Evolutionary conservation across 1,139 yeast species (phyloP).

Genomic region (Blastobotrys persicus): DNA sequence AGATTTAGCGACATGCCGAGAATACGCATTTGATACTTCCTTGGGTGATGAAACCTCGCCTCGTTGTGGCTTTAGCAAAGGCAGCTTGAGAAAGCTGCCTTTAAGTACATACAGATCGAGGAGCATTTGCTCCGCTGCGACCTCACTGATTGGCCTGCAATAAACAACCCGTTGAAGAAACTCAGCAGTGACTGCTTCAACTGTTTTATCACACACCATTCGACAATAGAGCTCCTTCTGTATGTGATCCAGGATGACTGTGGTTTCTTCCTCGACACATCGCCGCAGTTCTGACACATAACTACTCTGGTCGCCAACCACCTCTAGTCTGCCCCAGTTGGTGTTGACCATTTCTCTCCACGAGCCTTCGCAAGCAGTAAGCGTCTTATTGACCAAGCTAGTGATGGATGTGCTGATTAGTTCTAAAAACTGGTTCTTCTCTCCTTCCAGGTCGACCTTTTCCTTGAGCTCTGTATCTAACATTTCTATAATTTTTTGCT

Average conservation of each 20-base stretch:
- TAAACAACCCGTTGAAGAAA: slow-evolving; percentile 57
- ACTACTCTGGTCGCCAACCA: slow-evolving; percentile 65
- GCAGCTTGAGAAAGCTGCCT: slow-evolving; percentile 52
- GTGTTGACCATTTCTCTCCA: slow-evolving; percentile 86
- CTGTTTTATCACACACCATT: slow-evolving; percentile 71
- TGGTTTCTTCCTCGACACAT: slow-evolving; percentile 47
- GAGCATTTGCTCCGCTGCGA: slow-evolving; percentile 77
- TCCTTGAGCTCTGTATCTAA: slow-evolving; percentile 44
- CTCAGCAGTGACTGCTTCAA: slow-evolving; percentile 61
- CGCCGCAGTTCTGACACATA: slow-evolving; percentile 60
- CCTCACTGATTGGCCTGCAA: slow-evolving; percentile 62
- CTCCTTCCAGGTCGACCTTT: slow-evolving; percentile 50
- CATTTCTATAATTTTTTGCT: slow-evolving; percentile 56
- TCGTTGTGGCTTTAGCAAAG: slow-evolving; percentile 31
- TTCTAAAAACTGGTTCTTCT: slow-evolving; percentile 55
- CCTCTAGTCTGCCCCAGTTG: slow-evolving; percentile 65
- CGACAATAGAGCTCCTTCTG: slow-evolving; percentile 70
- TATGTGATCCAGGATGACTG: slow-evolving; percentile 55
- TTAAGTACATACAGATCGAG: slow-evolving; percentile 69
- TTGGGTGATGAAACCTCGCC: slow-evolving; percentile 33
- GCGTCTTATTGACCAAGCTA: slow-evolving; percentile 56
- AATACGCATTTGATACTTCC: slow-evolving; percentile 43
- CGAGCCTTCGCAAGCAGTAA: slow-evolving; percentile 59
- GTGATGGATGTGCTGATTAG: slow-evolving; percentile 60
- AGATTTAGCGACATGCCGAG: slow-evolving; percentile 49